Evolutionary conservation across 169 alveolate species (phyloP), one percentile per base, ranked within the genome.

Genomic region (Cryptosporidium muris): DNA sequence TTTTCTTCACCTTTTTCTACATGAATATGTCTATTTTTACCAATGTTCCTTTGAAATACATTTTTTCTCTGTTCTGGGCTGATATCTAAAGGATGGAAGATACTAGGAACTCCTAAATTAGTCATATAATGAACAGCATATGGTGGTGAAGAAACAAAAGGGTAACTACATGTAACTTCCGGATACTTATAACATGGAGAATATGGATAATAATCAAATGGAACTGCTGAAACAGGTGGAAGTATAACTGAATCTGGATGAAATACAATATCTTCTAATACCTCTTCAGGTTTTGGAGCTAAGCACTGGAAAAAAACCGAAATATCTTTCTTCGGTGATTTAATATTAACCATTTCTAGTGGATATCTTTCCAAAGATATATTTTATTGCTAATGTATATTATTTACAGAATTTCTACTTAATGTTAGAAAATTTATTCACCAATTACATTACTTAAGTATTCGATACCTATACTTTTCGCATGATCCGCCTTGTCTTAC

Each of bases 91-190:
- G 54, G 85, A 4, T 74, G 85, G 11, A 74, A 74, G 62, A 56
- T 58, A 43, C 85, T 74, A 11, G 85, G 85, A 4, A 74, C 52
- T 45, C 85, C 85, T 60, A 74, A 60, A 74, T 74, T 74, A 12
- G 85, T 58, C 56, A 74, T 74, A 58, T 74, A 74, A 5, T 74
- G 85, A 34, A 74, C 85, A 11, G 60, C 85, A 60, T 74, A 74
- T 45, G 85, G 85, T 60, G 85, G 85, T 37, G 85, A 74, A 58
- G 85, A 54, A 8, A 74, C 85, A 74, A 74, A 74, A 25, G 85
- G 85, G 45, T 74, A 74, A 6, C 74, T 74, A 42, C 85, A 74
- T 37, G 85, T 74, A 12, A 74, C 85, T 48, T 74, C 85, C 36
- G 85, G 85, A 58, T 74, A 54, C 51, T 74, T 74, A 34, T 14